phyloP scores from a whole-genome alignment of 164 flowering plant genomes.

The Santalum album region DNA sequence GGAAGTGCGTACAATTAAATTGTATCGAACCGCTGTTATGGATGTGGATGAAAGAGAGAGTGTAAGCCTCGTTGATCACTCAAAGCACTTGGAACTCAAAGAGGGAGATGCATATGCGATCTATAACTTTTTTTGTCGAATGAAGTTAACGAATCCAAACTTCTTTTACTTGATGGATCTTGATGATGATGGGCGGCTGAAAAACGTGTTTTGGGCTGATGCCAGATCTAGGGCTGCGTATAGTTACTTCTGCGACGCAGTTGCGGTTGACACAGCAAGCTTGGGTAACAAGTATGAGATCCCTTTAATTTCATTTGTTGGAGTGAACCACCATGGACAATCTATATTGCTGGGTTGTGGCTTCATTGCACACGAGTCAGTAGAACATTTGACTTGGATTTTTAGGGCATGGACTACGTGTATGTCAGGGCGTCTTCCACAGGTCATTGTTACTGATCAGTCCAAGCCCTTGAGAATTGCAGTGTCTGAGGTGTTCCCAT shows the following conservation, averaged over 20 bases:
- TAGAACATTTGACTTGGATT: constrained; percentile 31
- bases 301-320: constrained; percentile 32
- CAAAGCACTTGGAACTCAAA: constrained; percentile 30
- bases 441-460: constrained; percentile 33
- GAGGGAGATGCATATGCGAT: constrained; percentile 38
- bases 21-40: constrained; percentile 21
- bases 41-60: constrained; percentile 18
- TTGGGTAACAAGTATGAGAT: constrained; percentile 32
- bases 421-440: constrained; percentile 28
- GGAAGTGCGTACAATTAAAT: constrained; percentile 29
- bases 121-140: constrained; percentile 32
- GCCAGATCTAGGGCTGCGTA: constrained; percentile 27
- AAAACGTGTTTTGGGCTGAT: constrained; percentile 46
- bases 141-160: constrained; percentile 33
- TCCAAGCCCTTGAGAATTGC: constrained; percentile 25
- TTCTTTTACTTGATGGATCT: constrained; percentile 40
- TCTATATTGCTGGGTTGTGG: constrained; percentile 38
- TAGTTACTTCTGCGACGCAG: constrained; percentile 22
- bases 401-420: constrained; percentile 33
- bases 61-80: constrained; percentile 17
- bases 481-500: constrained; percentile 33
- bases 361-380: constrained; percentile 28
- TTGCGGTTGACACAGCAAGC: constrained; percentile 32
- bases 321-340: constrained; percentile 40
- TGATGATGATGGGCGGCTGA: constrained; percentile 30